Evolutionary conservation across 202 grass and related monocot species (phyloP), one percentile per base, ranked within the genome.

Genomic region (Zoysia matrella): DNA sequence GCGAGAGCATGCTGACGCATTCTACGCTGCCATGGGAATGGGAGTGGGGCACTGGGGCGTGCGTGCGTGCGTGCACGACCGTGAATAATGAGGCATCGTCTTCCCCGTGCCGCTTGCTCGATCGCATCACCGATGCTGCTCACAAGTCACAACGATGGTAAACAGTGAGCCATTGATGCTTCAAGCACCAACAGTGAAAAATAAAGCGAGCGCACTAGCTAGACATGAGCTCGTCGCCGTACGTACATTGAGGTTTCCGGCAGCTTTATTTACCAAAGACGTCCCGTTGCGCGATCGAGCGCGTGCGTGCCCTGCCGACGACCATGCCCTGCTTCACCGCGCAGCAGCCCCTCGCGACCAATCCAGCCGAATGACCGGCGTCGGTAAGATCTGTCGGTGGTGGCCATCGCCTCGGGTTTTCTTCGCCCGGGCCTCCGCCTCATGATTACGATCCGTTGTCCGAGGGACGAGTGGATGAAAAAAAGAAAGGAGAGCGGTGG

Each of bases 321-420:
- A 43, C 77, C 74, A n/a, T 53, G 47, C 39, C 45, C 62, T 50
- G 61, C 51, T 40, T 22, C 55, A 52, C 14, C 1, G 44, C 22
- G 10, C 14, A 69, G 30, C 36, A 3, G 1, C 18, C 45, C 5
- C 45, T 46, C 45, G 45, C 45, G 5, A 5, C 45, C 15, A 18
- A 58, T 58, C n/a, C 14, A 12, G 53, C 53, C 15, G 56, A 18
- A 16, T 58, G 57, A 30, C 58, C 48, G 44, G 52, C 56, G 78
- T 55, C 73, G 83, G 72, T 39, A 81, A 81, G 72, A 73, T 86
- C 22, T 86, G 82, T 89, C 87, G 52, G 83, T 30, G 64, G 51
- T n/a, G 14, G 39, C 65, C 47, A 67, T 69, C 63, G 55, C 65
- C 49, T 16, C 30, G 30, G 30, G 30, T 36, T 36, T 62, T 47